Evolutionary conservation across 2,329 filamentous ascomycete genomes (phyloP).

Genomic region (Aspergillus sp.): DNA sequence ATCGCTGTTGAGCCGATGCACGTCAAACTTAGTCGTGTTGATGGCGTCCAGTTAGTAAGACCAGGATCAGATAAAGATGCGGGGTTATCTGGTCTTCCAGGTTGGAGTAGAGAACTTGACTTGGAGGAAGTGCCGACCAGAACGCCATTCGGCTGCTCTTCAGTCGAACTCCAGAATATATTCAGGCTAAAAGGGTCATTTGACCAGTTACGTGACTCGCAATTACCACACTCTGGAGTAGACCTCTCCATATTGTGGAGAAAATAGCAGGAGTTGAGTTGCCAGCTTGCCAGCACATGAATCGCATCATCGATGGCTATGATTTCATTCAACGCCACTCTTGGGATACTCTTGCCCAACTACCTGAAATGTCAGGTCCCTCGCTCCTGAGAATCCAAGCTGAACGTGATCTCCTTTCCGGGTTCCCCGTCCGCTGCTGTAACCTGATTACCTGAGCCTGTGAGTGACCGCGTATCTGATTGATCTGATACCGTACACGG

Average conservation of each 20-base stretch:
- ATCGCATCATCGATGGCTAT: neutral
- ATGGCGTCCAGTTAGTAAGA: neutral
- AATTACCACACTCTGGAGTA: neutral
- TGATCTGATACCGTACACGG: neutral
- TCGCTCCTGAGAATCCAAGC: neutral
- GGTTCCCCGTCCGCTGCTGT: too few relatives aligned
- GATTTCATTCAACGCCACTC: neutral
- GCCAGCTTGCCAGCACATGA: neutral
- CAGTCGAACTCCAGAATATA: neutral
- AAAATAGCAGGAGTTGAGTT: neutral
- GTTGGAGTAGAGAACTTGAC: neutral
- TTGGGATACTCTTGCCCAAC: neutral
- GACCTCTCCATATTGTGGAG: neutral
- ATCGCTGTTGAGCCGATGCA: neutral
- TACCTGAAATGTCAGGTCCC: neutral
- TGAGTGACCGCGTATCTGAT: neutral
- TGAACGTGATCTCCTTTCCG: too few relatives aligned
- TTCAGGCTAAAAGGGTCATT: neutral
- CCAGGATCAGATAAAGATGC: constrained; percentile 3
- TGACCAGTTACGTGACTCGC: neutral
- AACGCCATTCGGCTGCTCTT: neutral
- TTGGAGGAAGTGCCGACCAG: neutral
- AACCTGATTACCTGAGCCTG: too few relatives aligned
- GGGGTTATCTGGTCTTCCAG: neutral
- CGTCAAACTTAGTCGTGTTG: neutral